phyloP scores from a whole-genome alignment of 768 basidiomycete genomes.

The Amanita polypyramis region DNA sequence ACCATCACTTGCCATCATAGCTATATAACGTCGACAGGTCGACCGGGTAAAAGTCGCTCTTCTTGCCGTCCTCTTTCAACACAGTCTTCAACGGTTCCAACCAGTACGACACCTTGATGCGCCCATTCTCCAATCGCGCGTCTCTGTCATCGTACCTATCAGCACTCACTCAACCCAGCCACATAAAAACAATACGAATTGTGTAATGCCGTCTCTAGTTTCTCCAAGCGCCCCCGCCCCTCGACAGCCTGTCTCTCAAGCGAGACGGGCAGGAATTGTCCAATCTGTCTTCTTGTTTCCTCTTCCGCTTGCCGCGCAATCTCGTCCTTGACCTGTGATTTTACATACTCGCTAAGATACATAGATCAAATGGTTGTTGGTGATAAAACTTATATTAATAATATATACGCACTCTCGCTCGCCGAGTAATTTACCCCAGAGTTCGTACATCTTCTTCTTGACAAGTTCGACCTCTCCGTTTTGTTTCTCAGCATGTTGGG shows the following conservation, averaged over 20 bases:
- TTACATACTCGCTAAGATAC: neutral
- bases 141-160: conserved; percentile 21
- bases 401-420: neutral
- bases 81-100: conserved; percentile 36
- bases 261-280: conserved; percentile 35
- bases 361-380: neutral
- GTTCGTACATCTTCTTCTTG: neutral
- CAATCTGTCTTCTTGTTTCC: conserved; percentile 39
- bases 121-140: conserved; percentile 25
- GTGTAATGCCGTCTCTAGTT: conserved; percentile 31
- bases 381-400: neutral
- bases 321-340: neutral
- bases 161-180: neutral
- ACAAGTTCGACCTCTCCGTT: neutral
- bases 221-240: conserved; percentile 30
- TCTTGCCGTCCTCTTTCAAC: conserved; percentile 36
- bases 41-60: conserved; percentile 36
- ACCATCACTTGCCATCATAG: conserved; percentile 35
- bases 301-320: conserved; percentile 30
- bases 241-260: conserved; percentile 34
- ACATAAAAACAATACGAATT: conserved; percentile 34
- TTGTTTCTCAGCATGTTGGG: neutral
- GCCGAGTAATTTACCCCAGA: neutral
- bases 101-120: conserved; percentile 15
- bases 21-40: conserved; percentile 39